phyloP scores from a whole-genome alignment of 768 basidiomycete species.

The Russula ochroleuca region DNA sequence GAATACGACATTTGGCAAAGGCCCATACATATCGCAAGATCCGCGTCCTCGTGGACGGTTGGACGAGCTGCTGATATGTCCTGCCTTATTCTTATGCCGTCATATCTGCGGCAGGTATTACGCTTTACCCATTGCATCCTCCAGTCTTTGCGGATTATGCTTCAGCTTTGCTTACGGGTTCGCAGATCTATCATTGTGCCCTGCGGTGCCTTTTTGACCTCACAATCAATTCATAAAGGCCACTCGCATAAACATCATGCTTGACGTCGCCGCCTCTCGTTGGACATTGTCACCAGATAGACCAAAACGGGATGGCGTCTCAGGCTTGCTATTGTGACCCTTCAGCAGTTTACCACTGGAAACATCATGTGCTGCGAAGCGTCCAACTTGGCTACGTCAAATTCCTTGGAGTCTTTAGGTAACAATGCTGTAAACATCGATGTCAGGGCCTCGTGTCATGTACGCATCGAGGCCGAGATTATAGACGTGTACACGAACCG shows the following conservation, averaged over 20 bases:
- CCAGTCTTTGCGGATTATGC: not conserved
- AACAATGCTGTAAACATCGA: too few species aligned
- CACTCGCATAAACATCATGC: too few species aligned
- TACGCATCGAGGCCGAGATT: too few species aligned
- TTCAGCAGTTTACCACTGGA: too few species aligned
- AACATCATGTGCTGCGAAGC: not conserved
- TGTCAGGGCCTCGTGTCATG: not conserved
- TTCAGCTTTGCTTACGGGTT: not conserved
- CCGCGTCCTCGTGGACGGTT: slow-evolving; percentile 53
- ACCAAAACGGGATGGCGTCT: too few species aligned
- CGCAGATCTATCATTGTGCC: not conserved
- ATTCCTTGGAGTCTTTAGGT: not conserved
- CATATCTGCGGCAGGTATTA: not conserved
- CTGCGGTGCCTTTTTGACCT: not conserved
- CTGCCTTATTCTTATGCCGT: slow-evolving; percentile 29
- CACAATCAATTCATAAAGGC: too few species aligned
- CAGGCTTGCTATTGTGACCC: too few species aligned
- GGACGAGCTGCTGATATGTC: slow-evolving; percentile 40
- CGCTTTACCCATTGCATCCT: not conserved
- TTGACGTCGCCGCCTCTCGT: too few species aligned
- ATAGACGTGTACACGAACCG: too few species aligned
- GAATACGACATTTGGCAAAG: slow-evolving; percentile 39
- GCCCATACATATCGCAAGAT: slow-evolving; percentile 60
- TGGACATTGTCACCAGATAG: too few species aligned
- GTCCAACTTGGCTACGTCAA: not conserved